These are phyloP conservation scores for Calonectria pseudoreteaudii DNA, from an alignment of 2,329 filamentous ascomycete genomes.

Conservation along the genomic window DNA sequence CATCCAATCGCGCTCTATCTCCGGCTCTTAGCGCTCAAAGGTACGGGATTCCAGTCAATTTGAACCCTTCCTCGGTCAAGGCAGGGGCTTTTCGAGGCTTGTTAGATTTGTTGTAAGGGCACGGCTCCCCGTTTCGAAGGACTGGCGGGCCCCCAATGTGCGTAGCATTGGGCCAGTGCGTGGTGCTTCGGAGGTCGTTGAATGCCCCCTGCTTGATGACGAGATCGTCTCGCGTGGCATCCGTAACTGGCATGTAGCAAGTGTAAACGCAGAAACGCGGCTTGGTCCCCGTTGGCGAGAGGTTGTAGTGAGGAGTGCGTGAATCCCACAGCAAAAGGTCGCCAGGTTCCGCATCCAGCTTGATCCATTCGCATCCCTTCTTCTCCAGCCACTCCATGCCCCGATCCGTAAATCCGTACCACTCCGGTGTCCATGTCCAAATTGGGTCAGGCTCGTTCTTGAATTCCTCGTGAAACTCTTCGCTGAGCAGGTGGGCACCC, in stretches of 20 bases:
- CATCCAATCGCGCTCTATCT: no score
- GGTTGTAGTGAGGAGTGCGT: constrained; percentile 55
- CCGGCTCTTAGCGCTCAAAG: neutral
- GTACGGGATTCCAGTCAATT: constrained; percentile 17
- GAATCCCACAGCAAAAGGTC: constrained; percentile 54
- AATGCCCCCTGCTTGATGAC: constrained; percentile 53
- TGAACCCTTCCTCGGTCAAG: neutral
- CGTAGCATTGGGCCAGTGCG: constrained; percentile 52
- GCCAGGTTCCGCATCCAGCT: constrained; percentile 54
- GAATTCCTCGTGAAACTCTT: constrained; percentile 47
- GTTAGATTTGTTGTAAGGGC: neutral
- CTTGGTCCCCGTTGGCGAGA: constrained; percentile 48
- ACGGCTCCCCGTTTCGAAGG: constrained; percentile 3
- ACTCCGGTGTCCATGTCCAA: constrained; percentile 47
- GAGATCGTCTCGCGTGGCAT: constrained; percentile 45
- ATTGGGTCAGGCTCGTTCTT: constrained; percentile 45
- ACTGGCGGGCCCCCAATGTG: constrained; percentile 3
- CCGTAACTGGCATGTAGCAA: constrained; percentile 17
- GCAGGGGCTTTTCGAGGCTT: neutral
- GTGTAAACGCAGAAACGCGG: constrained; percentile 49
- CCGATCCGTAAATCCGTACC: constrained; percentile 45
- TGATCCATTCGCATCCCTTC: constrained; percentile 44
- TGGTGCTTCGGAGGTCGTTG: constrained; percentile 49
- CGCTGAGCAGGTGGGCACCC: constrained; percentile 27
- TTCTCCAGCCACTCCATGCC: constrained; percentile 49